These are phyloP conservation scores for Trichoderma cornu-damae DNA, from an alignment of 2,329 filamentous ascomycete genomes.

Conservation along the genomic window DNA sequence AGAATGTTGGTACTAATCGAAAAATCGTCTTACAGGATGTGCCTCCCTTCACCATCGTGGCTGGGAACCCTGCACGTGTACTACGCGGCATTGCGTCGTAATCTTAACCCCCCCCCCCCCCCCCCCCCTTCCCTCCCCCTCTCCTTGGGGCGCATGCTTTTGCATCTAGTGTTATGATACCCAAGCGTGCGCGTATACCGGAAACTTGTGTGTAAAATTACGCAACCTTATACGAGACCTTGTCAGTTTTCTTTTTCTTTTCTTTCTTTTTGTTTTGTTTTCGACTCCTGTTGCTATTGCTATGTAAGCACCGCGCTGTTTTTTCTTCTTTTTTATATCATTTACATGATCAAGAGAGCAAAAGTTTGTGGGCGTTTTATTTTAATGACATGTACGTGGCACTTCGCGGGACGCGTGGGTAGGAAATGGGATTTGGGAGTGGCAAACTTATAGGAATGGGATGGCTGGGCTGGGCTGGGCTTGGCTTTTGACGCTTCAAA, in stretches of 20 bases:
- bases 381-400: slow-evolving; percentile 12
- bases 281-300: not conserved
- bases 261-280: not conserved
- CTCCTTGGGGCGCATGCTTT: slow-evolving; percentile 17
- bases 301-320: not conserved
- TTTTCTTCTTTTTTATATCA: not conserved
- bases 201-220: slow-evolving; percentile 24
- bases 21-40: slow-evolving; percentile 45
- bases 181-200: slow-evolving; percentile 20
- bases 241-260: not conserved
- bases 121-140: not conserved
- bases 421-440: slow-evolving; percentile 4
- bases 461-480: slow-evolving; percentile 6
- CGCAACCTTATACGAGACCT: not conserved
- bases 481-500: not conserved
- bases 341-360: slow-evolving; percentile 6
- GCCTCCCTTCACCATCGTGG: slow-evolving; percentile 62
- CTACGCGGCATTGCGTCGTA: slow-evolving; percentile 36
- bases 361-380: slow-evolving; percentile 12
- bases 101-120: not conserved
- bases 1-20: slow-evolving; percentile 22
- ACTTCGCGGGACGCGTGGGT: slow-evolving; percentile 6
- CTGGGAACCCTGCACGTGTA: slow-evolving; percentile 63
- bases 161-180: slow-evolving; percentile 31
- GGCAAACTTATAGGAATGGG: slow-evolving; percentile 6